Percentiles rank a stretch among this genome's conserved stretches.
These are phyloP conservation scores for Capsicum rhomboideum DNA, from an alignment of 257 asterid species.

Conservation along the genomic window DNA sequence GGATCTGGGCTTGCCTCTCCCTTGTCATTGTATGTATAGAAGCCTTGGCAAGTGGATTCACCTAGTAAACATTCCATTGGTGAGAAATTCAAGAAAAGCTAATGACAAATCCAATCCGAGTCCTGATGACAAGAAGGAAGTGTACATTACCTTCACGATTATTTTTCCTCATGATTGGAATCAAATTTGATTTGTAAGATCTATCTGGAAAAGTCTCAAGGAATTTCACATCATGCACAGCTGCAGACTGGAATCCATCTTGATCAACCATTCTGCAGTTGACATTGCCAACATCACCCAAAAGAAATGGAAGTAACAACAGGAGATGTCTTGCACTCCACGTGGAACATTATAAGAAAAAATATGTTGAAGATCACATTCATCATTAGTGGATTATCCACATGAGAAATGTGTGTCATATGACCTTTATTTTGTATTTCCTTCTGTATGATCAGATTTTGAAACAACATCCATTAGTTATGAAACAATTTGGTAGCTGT, in stretches of 20 bases:
- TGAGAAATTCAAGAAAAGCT: slow-evolving; percentile 1
- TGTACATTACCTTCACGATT: slow-evolving; percentile 56
- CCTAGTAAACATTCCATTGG: slow-evolving; percentile 27
- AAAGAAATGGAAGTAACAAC: background rate
- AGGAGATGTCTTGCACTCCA: background rate
- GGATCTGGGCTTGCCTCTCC: slow-evolving; percentile 94
- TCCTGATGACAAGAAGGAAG: background rate
- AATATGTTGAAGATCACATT: background rate
- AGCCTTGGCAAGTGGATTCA: slow-evolving; percentile 73
- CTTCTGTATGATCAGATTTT: background rate
- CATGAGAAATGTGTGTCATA: background rate
- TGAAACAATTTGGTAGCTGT: background rate
- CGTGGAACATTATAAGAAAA: background rate
- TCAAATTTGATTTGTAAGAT: slow-evolving; percentile 73
- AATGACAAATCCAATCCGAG: background rate
- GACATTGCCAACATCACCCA: background rate
- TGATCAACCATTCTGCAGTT: slow-evolving; percentile 74
- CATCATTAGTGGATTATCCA: background rate
- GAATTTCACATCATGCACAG: slow-evolving; percentile 74
- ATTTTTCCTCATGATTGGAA: slow-evolving; percentile 85
- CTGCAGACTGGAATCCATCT: slow-evolving; percentile 87
- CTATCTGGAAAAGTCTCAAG: slow-evolving; percentile 80
- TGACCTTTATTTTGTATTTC: background rate
- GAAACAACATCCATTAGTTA: background rate
- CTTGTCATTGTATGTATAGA: slow-evolving; percentile 66